These are phyloP conservation scores for Cunninghamia lanceolata DNA, from an alignment of 75 land plant genomes.

Conservation along the genomic window DNA sequence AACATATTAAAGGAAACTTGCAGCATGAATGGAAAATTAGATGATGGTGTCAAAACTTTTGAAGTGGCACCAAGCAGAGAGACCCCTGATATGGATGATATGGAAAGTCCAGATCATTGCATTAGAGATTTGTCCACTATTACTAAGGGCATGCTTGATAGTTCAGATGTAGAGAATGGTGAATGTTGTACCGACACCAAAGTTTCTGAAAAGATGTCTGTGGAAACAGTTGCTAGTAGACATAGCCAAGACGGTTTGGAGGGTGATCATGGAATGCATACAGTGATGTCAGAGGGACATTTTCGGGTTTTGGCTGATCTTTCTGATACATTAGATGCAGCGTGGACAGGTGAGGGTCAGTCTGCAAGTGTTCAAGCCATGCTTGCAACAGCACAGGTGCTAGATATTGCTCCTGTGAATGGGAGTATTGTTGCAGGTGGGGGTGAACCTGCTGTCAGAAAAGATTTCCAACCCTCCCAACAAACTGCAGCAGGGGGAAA, in stretches of 20 bases:
- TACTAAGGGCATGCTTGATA: background rate
- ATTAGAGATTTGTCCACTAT: background rate
- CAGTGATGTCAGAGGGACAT: constrained; percentile 27
- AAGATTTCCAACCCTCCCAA: background rate
- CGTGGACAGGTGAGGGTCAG: constrained; percentile 72
- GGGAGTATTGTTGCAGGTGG: background rate
- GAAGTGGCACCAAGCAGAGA: background rate
- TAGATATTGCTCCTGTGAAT: constrained; percentile 2
- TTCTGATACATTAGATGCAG: constrained; percentile 80
- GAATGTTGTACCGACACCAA: background rate
- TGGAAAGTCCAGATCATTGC: background rate
- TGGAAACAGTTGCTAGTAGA: background rate
- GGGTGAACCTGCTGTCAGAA: background rate
- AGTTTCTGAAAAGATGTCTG: constrained; percentile 1
- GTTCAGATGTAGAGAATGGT: background rate
- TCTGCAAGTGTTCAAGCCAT: constrained; percentile 15
- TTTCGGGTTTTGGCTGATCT: constrained; percentile 43
- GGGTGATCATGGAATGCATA: background rate
- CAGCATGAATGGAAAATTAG: constrained; percentile 1
- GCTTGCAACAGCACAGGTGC: constrained; percentile 5
- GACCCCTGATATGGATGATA: constrained; percentile 8
- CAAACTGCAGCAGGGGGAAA: background rate
- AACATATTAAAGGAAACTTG: background rate
- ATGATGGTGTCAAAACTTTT: constrained; percentile 6
- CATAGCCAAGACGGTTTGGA: background rate